Conservation (phyloP, 176 grass and related monocot species). For the Aechmea fasciata region DNA sequence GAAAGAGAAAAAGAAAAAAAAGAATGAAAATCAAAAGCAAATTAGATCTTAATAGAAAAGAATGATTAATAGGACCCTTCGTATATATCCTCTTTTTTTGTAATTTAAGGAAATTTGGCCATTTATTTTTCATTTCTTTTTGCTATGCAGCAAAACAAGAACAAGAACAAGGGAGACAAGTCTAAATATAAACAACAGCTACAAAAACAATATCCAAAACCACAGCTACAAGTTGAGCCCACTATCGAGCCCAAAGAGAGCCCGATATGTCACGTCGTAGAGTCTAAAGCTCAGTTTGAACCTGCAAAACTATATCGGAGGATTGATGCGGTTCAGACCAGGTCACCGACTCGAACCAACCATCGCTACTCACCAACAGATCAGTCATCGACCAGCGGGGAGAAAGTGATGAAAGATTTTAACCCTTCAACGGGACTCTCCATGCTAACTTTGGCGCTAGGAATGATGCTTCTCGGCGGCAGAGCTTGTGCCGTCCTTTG, state of each 20-base stretch:
- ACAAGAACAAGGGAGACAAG: not conserved
- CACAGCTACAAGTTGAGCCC: not conserved
- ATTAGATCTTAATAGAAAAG: too few relatives aligned
- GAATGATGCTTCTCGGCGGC: conserved; percentile 27
- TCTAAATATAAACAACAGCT: not conserved
- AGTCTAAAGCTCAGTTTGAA: not conserved
- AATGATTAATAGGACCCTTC: too few relatives aligned
- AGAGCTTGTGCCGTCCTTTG: conserved; percentile 19
- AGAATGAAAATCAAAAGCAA: too few relatives aligned
- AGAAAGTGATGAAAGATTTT: not conserved
- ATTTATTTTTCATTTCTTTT: too few relatives aligned
- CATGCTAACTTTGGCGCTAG: conserved; percentile 17
- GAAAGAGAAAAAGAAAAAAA: too few relatives aligned
- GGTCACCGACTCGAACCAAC: not conserved
- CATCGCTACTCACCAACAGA: not conserved
- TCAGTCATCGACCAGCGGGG: not conserved
- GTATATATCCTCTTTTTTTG: too few relatives aligned
- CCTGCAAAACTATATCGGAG: not conserved
- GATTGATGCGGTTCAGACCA: not conserved
- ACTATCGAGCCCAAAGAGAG: not conserved
- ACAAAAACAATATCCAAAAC: not conserved
- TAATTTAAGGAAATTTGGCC: too few relatives aligned
- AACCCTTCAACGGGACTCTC: conserved; percentile 10
- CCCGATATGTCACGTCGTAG: not conserved
- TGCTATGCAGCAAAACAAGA: not conserved